A percentile compares a stretch with the other conserved stretches of the same genome.
These are phyloP conservation scores for Neofusicoccum cordaticola DNA, from an alignment of 2,329 filamentous ascomycete species.

Conservation along the genomic window DNA sequence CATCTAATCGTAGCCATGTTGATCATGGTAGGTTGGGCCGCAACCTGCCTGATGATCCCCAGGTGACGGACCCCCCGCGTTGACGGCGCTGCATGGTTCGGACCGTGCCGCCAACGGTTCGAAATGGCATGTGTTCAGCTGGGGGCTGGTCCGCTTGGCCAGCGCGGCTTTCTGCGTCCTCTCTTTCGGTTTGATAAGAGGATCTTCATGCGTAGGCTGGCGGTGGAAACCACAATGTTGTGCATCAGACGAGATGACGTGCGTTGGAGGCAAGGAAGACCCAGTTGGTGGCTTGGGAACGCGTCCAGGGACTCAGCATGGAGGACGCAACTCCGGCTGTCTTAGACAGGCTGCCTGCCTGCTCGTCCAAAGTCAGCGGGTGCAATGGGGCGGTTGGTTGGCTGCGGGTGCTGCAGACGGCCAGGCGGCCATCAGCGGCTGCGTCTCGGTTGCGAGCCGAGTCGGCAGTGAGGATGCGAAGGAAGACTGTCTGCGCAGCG, in stretches of 20 bases:
- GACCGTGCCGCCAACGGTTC: neutral
- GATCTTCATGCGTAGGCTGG: conserved; percentile 4
- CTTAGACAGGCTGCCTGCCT: neutral
- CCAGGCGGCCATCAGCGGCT: neutral
- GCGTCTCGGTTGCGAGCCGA: neutral
- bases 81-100: neutral
- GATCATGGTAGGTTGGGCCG: neutral
- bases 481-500: neutral
- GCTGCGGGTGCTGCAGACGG: neutral
- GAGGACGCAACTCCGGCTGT: neutral
- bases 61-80: neutral
- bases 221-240: conserved; percentile 2
- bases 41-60: neutral
- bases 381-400: neutral
- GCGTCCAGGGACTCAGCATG: neutral
- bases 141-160: neutral
- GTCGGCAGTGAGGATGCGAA: neutral
- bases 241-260: conserved; percentile 2
- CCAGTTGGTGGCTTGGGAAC: conserved; percentile 1
- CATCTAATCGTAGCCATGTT: neutral
- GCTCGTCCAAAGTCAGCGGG: neutral
- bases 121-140: neutral
- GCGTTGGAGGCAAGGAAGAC: conserved; percentile 5
- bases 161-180: neutral
- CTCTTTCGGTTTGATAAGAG: neutral